Percentiles rank a stretch among this genome's conserved stretches.
These are phyloP conservation scores for Rhodosporidiobolus sp. DNA, from an alignment of 768 basidiomycete genomes.

Conservation along the genomic window DNA sequence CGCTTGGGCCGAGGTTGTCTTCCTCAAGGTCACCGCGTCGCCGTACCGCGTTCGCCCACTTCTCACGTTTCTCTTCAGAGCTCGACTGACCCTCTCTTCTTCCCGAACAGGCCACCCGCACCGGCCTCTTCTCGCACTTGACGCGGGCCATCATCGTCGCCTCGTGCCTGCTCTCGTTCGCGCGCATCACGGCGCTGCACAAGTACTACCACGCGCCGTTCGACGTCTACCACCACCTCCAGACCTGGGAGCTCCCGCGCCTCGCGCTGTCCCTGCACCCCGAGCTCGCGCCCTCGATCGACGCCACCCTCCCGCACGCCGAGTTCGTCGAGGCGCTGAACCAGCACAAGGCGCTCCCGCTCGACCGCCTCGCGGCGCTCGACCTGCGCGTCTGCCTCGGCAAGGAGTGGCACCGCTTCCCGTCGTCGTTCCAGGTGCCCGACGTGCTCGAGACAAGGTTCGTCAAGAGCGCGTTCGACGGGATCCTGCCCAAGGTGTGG, in stretches of 20 bases:
- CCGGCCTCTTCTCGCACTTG: constrained; percentile 68
- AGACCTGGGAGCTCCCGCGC: constrained; percentile 73
- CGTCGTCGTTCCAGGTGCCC: constrained; percentile 82
- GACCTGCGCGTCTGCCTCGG: constrained; percentile 76
- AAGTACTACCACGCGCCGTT: constrained; percentile 89
- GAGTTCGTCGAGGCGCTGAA: constrained; percentile 49
- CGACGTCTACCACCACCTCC: constrained; percentile 65
- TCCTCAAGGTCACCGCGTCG: constrained; percentile 71
- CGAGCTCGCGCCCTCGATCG: constrained; percentile 62
- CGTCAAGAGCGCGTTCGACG: constrained; percentile 86
- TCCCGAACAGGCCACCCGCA: constrained; percentile 65
- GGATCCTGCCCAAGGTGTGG: constrained; percentile 83
- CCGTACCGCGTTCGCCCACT: constrained; percentile 67
- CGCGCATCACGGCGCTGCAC: constrained; percentile 76
- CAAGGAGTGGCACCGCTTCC: constrained; percentile 96
- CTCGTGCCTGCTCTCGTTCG: constrained; percentile 67
- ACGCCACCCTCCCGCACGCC: constrained; percentile 39
- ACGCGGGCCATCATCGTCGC: constrained; percentile 68
- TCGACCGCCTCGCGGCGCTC: constrained; percentile 65
- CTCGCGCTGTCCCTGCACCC: constrained; percentile 49
- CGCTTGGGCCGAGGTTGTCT: constrained; percentile 78
- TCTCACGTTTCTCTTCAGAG: not conserved
- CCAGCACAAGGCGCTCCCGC: constrained; percentile 58
- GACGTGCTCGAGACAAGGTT: constrained; percentile 77
- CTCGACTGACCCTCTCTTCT: not conserved